Percentiles rank a stretch among this genome's conserved stretches.
These are phyloP conservation scores for Crassisporium funariophilum DNA, from an alignment of 768 basidiomycete species.

Conservation along the genomic window DNA sequence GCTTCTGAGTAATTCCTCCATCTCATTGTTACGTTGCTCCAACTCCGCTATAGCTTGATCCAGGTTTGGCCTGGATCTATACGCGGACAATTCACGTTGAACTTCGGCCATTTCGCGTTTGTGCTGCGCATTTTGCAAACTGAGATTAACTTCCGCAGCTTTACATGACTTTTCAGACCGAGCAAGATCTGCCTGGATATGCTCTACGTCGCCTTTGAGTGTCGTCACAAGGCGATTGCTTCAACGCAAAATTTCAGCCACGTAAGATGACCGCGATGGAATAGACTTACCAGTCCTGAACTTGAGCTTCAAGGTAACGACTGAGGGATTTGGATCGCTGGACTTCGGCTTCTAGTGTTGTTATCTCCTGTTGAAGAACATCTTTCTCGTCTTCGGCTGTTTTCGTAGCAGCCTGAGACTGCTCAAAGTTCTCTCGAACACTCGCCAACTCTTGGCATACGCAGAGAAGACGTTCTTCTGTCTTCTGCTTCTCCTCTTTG, in stretches of 20 bases:
- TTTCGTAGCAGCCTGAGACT: conserved; percentile 37
- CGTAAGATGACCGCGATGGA: conserved; percentile 1
- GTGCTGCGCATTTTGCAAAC: conserved; percentile 65
- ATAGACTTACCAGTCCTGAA: conserved; percentile 57
- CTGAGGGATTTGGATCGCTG: conserved; percentile 64
- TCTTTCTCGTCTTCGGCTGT: conserved; percentile 52
- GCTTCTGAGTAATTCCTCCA: conserved; percentile 68
- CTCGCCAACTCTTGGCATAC: conserved; percentile 38
- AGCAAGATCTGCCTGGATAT: conserved; percentile 45
- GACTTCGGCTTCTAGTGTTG: conserved; percentile 61
- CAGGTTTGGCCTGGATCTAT: conserved; percentile 57
- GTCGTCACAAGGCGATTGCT: conserved; percentile 51
- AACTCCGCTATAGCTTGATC: conserved; percentile 58
- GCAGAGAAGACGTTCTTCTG: conserved; percentile 33
- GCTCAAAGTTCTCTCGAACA: conserved; percentile 42
- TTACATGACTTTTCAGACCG: conserved; percentile 59
- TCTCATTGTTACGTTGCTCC: conserved; percentile 70
- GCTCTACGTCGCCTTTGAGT: conserved; percentile 43
- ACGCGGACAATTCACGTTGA: conserved; percentile 53
- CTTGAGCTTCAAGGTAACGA: conserved; percentile 64
- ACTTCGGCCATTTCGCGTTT: conserved; percentile 63
- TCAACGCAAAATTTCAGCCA: conserved; percentile 4
- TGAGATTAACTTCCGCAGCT: conserved; percentile 65
- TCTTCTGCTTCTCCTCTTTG: conserved; percentile 28
- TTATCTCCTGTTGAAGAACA: conserved; percentile 55